phyloP scores from a whole-genome alignment of 129 eudicot species.

The Centrapalus pauciflorus region DNA sequence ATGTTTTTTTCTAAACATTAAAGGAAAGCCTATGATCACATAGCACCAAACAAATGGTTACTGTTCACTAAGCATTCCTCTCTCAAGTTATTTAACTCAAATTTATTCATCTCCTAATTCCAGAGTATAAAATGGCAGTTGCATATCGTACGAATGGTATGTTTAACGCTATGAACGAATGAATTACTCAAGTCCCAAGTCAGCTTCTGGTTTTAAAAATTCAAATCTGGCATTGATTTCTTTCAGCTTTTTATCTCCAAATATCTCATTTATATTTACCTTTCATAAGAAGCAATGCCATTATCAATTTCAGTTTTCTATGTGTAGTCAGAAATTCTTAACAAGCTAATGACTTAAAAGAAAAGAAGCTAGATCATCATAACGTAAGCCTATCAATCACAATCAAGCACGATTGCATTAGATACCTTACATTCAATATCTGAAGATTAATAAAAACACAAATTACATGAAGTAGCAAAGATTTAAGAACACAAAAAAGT shows the following conservation, averaged over 20 bases:
- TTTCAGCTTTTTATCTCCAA: not conserved
- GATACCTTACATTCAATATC: not conserved
- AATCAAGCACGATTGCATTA: not conserved
- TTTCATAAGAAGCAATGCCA: not conserved
- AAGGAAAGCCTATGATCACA: not conserved
- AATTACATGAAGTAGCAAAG: conserved; percentile 6
- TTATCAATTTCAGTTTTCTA: not conserved
- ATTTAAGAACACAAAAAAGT: not conserved
- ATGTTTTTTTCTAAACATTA: not conserved
- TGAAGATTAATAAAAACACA: not conserved
- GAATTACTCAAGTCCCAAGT: not conserved
- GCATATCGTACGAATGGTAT: too few relatives aligned
- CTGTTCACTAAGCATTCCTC: not conserved
- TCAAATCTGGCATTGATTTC: not conserved
- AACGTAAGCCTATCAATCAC: not conserved
- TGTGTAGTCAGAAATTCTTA: not conserved
- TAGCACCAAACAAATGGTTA: not conserved
- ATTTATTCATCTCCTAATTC: not conserved
- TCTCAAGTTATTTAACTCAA: not conserved
- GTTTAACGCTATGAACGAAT: not conserved
- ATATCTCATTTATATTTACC: not conserved
- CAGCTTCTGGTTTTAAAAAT: not conserved
- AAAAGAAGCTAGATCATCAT: too few relatives aligned
- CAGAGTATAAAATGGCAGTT: not conserved
- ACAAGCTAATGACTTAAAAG: too few relatives aligned